Evolutionary conservation across 345 rosid genomes (phyloP).

Genomic region (Lepidium aucheri): DNA sequence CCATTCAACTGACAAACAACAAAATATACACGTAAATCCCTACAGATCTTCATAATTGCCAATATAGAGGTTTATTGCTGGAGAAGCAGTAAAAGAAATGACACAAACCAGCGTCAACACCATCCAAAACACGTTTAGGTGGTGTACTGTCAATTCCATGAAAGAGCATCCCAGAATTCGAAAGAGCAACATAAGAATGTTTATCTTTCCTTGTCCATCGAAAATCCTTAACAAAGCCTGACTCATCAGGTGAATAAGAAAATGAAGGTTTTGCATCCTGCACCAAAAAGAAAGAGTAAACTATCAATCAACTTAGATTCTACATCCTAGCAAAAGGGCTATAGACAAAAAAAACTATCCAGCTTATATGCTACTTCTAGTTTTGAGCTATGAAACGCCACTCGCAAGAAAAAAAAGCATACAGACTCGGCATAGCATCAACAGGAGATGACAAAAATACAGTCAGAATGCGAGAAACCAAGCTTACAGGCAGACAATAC

Average conservation of each 20-base stretch:
- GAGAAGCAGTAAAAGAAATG: not conserved
- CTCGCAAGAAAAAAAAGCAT: too few species aligned
- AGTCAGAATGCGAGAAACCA: not conserved
- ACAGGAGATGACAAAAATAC: not conserved
- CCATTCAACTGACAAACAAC: slow-evolving; percentile 49
- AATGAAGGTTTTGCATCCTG: slow-evolving; percentile 50
- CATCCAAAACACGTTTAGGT: slow-evolving; percentile 47
- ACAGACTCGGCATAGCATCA: not conserved
- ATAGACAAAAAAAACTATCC: too few species aligned
- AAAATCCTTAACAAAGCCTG: slow-evolving; percentile 58
- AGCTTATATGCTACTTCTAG: too few species aligned
- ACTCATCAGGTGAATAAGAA: slow-evolving; percentile 42
- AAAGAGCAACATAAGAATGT: slow-evolving; percentile 56
- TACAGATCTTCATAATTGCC: not conserved
- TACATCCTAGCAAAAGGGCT: slow-evolving; percentile 1
- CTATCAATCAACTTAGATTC: not conserved
- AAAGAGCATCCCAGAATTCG: slow-evolving; percentile 48
- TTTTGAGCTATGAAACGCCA: too few species aligned
- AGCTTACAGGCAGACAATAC: not conserved
- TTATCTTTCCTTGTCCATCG: slow-evolving; percentile 55
- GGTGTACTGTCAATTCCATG: slow-evolving; percentile 42
- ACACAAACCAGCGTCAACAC: slow-evolving; percentile 74
- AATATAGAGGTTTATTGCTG: not conserved
- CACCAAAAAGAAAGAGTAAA: slow-evolving; percentile 9
- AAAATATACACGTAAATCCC: not conserved